These are phyloP conservation scores for Oenanthe sinensis DNA, from an alignment of 129 eudicot species.

Conservation along the genomic window DNA sequence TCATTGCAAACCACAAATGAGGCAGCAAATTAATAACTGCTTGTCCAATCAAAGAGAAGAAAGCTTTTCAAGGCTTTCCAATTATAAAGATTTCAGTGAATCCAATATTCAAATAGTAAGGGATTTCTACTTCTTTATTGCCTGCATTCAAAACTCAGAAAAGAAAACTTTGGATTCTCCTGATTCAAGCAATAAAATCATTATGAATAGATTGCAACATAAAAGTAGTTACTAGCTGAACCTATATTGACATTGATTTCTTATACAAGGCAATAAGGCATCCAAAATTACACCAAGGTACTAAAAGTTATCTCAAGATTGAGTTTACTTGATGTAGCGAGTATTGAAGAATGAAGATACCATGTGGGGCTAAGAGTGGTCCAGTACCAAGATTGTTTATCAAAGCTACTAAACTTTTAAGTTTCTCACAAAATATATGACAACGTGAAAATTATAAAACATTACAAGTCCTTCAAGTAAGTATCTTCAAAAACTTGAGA, in stretches of 20 bases:
- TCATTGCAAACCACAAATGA: slow-evolving; percentile 24
- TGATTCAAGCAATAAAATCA: not conserved
- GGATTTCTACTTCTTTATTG: not conserved
- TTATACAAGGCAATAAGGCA: not conserved
- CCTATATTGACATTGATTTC: not conserved
- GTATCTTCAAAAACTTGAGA: not conserved
- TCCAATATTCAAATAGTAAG: slow-evolving; percentile 15
- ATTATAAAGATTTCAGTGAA: slow-evolving; percentile 26
- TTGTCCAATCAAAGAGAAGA: slow-evolving; percentile 20
- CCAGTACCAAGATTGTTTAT: slow-evolving; percentile 13
- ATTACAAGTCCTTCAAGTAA: not conserved
- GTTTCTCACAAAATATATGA: not conserved
- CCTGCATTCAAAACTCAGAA: not conserved
- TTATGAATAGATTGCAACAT: not conserved
- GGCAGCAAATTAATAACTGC: slow-evolving; percentile 26
- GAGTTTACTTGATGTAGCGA: not conserved
- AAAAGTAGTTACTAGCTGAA: not conserved
- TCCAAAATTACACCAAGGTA: not conserved
- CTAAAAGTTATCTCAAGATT: not conserved
- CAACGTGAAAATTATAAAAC: not conserved
- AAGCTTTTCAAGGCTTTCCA: slow-evolving; percentile 15
- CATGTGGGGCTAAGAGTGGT: slow-evolving; percentile 17
- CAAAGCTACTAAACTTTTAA: not conserved
- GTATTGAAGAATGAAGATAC: not conserved
- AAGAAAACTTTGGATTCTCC: slow-evolving; percentile 4